Evolutionary conservation across 2,329 filamentous ascomycete species (phyloP), one percentile per base, ranked within the genome.

Genomic region (Incumbomyces delicatus): DNA sequence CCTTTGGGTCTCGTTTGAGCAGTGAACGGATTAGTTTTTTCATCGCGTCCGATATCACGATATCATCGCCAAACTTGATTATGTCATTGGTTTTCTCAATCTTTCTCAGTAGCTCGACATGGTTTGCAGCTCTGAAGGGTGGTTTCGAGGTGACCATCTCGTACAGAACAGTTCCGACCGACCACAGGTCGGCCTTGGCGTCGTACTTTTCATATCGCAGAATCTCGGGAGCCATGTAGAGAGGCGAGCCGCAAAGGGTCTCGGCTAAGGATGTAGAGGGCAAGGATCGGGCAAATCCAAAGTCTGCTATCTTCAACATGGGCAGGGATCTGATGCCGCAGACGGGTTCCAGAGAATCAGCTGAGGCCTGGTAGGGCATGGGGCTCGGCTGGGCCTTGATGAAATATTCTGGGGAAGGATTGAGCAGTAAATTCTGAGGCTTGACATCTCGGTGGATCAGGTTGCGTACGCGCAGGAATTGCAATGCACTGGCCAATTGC

Each of bases 181-280:
- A 98, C 92, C 92, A 98, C 30, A 98, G 71, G 68, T 98, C 92
- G 39, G 89, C 90, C 66, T 94, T 94, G 5, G 90, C 87, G 68
- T 95, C 90, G 65, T 98, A 98, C 60, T 90, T 90, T 64, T 98
- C 89, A 60, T 96, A 98, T 50, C 89, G 82, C 52, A 98, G 73
- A 53, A 98, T 98, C 68, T 98, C 92, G 3, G 92, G 92, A 0
- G 92, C 92, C 92, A 98, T 98, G 69, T 98, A 98, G 20, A 98
- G 72, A 8, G 92, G 92, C 11, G 92, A 96, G 14, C 92, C 92
- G 64, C 92, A 98, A 0, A 98, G 78, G 0, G 92, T 98, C 64
- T 98, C 92, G 10, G 92, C 92, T 53, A 98, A 75, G 4, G 89
- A 90, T 0, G 90, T 94, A 6, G 86, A 81, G 1, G 92, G 90